Conservation (phyloP, 345 rosid genomes). For the Populus davidiana region DNA sequence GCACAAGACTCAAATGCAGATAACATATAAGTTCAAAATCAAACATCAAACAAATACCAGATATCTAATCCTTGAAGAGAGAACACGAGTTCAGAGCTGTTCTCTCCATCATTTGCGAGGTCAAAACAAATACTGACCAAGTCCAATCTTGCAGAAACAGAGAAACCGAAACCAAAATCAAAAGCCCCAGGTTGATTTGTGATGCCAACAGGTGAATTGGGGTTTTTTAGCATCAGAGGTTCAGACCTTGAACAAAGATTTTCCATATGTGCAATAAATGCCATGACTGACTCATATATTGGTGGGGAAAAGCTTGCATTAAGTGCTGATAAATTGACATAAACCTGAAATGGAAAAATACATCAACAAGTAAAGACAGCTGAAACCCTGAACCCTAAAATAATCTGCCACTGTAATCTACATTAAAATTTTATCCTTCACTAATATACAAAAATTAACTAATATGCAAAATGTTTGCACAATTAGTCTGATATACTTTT, state of each 20-base stretch:
- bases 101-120: constrained; percentile 67
- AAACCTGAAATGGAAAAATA: constrained; percentile 54
- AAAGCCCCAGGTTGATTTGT: constrained; percentile 31
- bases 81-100: constrained; percentile 47
- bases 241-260: constrained; percentile 37
- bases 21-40: neutral
- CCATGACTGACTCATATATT: constrained; percentile 46
- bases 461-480: neutral
- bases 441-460: neutral
- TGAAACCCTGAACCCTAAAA: neutral
- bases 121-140: constrained; percentile 46
- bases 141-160: constrained; percentile 46
- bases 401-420: neutral
- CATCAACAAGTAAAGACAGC: neutral
- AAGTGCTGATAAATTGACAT: constrained; percentile 37
- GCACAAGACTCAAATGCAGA: neutral
- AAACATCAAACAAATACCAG: constrained; percentile 41
- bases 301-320: constrained; percentile 53
- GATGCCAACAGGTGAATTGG: constrained; percentile 13
- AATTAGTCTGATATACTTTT: too few species aligned
- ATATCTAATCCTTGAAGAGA: constrained; percentile 43
- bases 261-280: constrained; percentile 51
- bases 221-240: constrained; percentile 14
- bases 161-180: constrained; percentile 38
- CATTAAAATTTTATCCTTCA: neutral